Base-by-base conservation (phyloP, 352 stramenopile species). In the Pythium phragmitis region DNA sequence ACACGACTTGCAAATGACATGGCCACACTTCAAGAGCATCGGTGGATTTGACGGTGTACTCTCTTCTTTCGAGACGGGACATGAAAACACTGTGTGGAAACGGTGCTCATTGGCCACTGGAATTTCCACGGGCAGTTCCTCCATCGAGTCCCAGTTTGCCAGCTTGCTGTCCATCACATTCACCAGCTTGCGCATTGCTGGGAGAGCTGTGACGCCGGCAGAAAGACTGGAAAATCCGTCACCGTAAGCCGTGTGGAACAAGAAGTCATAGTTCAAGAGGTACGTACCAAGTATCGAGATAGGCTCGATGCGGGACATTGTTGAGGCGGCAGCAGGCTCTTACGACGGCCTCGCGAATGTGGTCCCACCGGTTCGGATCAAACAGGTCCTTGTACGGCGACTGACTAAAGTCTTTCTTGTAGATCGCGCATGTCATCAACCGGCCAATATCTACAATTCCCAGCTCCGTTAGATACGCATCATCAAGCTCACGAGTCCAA, bases 41-140 rank as follows among this genome's bases (percentile, higher is more conserved):
- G 88, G 88, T 21, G 88, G 87, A 47, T 96, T 96, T 0, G 79
- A 76, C 26, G 82, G 76, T n/a, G 85, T 88, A 65, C 82, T 92
- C 60, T 92, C 84, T 72, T 96, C 88, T 65, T 94, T 91, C 0
- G 85, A 92, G 13, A 96, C 85, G 21, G 88, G 88, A 39, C 88
- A 96, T 33, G 84, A 89, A 37, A 96, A 96, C 26, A 96, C 84
- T 7, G 77, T 92, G 67, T 96, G 88, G 65, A 95, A 96, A 23
- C 85, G 85, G 59, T 91, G 68, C 48, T 91, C 81, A 67, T 93
- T 88, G 11, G 79, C 68, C 54, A 94, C 77, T 4, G 85, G 86
- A 13, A 96, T 79, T 60, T 96, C 87, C 63, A 92, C 83, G 47
- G 83, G 83, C 0, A 92, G 70, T 68, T 92, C 81, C 63, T 92